Base-by-base conservation (phyloP, 192 early-diverging fungal species). In the Podochytrium sp. region DNA sequence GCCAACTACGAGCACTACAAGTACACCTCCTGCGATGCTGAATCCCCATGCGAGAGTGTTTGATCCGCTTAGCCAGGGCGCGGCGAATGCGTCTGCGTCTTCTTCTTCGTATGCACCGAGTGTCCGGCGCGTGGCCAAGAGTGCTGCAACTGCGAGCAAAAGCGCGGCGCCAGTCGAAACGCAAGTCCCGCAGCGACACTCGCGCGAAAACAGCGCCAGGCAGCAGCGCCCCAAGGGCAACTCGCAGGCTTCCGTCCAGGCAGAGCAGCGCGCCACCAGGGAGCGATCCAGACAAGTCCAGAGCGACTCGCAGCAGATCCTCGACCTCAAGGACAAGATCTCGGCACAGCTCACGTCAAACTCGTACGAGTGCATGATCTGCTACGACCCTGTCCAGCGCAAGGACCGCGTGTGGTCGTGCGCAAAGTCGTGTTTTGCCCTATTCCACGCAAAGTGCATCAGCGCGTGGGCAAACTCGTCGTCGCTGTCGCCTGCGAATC, bases 311-410 rank as follows among this genome's bases (percentile, higher is more conserved):
- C 43, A 47, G 43, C 59, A 61, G 34, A 61, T 34, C 38, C 18
- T 61, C 30, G 59, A 61, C 32, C 59, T 61, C 12, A 35, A 25
- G 6, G 33, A 25, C 12, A 25, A 30, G 34, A 25, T 61, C n/a
- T n/a, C 59, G 39, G 20, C 59, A 18, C 59, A 61, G 59, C 59
- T 61, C 12, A 61, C 30, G 7, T 7, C 29, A 10, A 85, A 88
- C 14, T 80, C 87, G 0, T 96, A 96, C 80, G 95, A 98, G 72
- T 98, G 97, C 83, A 95, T 97, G 95, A 90, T 98, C 7, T 98
- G 96, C 81, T 96, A 91, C 85, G 96, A 98, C 81, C 79, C 80
- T 23, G 84, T 98, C 56, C 82, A 86, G 50, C 84, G 80, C 12
- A 84, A 83, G 4, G 86, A 96, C 76, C 81, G 80, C 34, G 88